A percentile compares a stretch with the other conserved stretches of the same genome.
These are phyloP conservation scores for Podila clonocystis DNA, from an alignment of 192 early-diverging fungal genomes.

Conservation along the genomic window DNA sequence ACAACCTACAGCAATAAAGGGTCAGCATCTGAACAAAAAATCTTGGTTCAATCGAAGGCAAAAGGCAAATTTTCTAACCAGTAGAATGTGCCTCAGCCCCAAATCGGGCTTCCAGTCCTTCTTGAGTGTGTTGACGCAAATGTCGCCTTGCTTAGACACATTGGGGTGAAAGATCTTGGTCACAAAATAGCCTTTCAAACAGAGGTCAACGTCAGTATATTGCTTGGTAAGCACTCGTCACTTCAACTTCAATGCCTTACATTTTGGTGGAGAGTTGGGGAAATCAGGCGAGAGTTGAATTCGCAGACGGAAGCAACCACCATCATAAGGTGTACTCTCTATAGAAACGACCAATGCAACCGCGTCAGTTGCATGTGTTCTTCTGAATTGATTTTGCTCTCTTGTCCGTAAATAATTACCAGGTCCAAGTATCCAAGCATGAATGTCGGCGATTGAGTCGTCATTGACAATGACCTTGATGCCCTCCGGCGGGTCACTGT, in stretches of 20 bases:
- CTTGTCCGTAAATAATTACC: constrained; percentile 42
- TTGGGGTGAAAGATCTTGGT: constrained; percentile 99
- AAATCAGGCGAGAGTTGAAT: constrained; percentile 78
- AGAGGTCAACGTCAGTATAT: background rate
- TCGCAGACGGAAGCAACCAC: constrained; percentile 79
- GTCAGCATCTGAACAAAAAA: background rate
- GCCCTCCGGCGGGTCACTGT: constrained; percentile 80
- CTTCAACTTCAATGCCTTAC: constrained; percentile 46
- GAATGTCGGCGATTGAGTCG: constrained; percentile 79
- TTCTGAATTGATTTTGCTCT: too few species aligned
- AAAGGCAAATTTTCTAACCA: constrained; percentile 60
- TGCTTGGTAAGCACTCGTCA: background rate
- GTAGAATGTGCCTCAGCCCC: constrained; percentile 84
- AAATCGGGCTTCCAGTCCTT: constrained; percentile 95
- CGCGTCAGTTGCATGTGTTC: too few species aligned
- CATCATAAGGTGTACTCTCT: constrained; percentile 87
- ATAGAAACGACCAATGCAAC: background rate
- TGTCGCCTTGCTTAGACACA: constrained; percentile 86
- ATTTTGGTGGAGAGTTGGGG: constrained; percentile 86
- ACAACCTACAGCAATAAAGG: constrained; percentile 71
- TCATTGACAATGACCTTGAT: constrained; percentile 80
- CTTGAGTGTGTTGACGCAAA: constrained; percentile 96
- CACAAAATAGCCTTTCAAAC: constrained; percentile 71
- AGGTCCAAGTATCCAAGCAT: constrained; percentile 87
- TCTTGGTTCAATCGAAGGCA: constrained; percentile 6